Percentiles rank a stretch among this genome's conserved stretches.
Conservation (phyloP, 2,329 filamentous ascomycete genomes). For the Colletotrichum agaves region DNA sequence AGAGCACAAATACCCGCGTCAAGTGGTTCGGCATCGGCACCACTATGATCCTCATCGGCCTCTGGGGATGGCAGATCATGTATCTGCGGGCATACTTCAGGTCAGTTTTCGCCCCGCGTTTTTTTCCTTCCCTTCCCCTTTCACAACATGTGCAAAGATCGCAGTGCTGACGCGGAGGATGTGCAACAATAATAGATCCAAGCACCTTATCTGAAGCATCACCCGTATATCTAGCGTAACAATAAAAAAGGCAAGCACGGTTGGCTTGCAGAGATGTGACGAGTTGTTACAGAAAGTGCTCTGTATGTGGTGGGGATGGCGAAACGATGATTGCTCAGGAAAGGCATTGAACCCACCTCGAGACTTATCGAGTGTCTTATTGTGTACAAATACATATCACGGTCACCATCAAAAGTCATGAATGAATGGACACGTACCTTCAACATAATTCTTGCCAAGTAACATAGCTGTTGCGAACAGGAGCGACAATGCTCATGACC, state of each 20-base stretch:
- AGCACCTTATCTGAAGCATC: slow-evolving; percentile 71
- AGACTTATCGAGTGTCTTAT: slow-evolving; percentile 35
- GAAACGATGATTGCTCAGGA: slow-evolving; percentile 24
- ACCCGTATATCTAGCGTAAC: not conserved
- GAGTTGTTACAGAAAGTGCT: slow-evolving; percentile 18
- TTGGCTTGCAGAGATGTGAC: not conserved
- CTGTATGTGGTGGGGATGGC: slow-evolving; percentile 1
- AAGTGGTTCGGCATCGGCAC: slow-evolving; percentile 98
- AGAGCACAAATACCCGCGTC: slow-evolving; percentile 98
- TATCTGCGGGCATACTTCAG: slow-evolving; percentile 98
- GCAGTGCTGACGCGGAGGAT: slow-evolving; percentile 27
- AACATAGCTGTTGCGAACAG: too few species aligned
- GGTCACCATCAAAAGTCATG: slow-evolving; percentile 35
- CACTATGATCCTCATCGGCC: slow-evolving; percentile 86
- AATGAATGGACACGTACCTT: slow-evolving; percentile 31
- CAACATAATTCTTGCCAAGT: not conserved
- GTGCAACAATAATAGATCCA: slow-evolving; percentile 61
- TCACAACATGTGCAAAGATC: not conserved
- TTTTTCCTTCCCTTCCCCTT: slow-evolving; percentile 45
- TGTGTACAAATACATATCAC: slow-evolving; percentile 32
- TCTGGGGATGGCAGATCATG: slow-evolving; percentile 97
- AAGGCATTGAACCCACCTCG: slow-evolving; percentile 29
- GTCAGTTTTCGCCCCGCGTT: slow-evolving; percentile 38
- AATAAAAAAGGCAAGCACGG: not conserved
- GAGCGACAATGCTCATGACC: too few species aligned